Conservation (phyloP, 352 stramenopile species). For the Aphanomyces astaci region DNA sequence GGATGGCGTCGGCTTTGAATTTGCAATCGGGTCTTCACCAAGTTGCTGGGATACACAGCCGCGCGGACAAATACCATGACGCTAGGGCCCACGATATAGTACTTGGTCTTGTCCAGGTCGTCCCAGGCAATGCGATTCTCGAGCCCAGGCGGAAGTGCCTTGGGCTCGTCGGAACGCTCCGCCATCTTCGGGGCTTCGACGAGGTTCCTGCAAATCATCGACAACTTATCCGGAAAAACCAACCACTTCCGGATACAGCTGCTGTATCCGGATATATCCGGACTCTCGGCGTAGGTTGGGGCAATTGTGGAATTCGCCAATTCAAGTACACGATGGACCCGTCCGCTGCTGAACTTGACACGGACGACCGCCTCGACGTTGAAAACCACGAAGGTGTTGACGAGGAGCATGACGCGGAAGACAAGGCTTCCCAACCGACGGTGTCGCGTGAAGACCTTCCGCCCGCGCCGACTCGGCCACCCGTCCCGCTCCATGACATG, state of each 20-base stretch:
- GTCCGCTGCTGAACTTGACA: not conserved
- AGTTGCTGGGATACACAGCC: slow-evolving; percentile 78
- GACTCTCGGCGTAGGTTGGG: not conserved
- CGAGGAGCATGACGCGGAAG: slow-evolving; percentile 8
- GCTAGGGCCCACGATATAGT: slow-evolving; percentile 74
- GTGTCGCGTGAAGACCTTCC: not conserved
- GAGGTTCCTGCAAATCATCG: not conserved
- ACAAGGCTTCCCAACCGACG: not conserved
- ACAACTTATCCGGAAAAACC: slow-evolving; percentile 8
- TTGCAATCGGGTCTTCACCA: slow-evolving; percentile 85
- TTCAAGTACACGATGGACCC: slow-evolving; percentile 3
- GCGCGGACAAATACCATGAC: slow-evolving; percentile 77
- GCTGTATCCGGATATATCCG: slow-evolving; percentile 2
- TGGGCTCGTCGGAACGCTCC: not conserved
- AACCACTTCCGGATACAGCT: not conserved
- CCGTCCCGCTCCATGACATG: slow-evolving; percentile 12
- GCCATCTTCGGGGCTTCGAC: not conserved
- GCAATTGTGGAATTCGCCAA: slow-evolving; percentile 14
- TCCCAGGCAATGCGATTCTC: slow-evolving; percentile 83
- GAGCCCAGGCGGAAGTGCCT: slow-evolving; percentile 15
- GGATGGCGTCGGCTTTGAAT: slow-evolving; percentile 64
- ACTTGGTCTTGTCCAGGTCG: slow-evolving; percentile 82
- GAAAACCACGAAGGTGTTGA: not conserved
- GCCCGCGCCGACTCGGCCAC: not conserved
- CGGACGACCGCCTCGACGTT: not conserved